Base-by-base conservation (phyloP, 257 asterid species). In the Forsythia viridissima region DNA sequence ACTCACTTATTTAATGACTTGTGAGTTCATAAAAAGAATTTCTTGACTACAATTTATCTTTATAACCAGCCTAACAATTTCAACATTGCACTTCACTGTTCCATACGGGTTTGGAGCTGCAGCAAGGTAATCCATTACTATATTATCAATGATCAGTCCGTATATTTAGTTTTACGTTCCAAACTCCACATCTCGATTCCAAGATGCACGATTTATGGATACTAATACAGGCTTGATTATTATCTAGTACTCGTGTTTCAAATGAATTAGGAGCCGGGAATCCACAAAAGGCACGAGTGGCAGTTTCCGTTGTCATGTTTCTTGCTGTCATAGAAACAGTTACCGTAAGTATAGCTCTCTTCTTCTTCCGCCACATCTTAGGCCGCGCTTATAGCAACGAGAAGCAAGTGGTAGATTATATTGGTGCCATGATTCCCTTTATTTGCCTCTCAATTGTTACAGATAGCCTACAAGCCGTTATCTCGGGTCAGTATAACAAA, bases 251-350 rank as follows among this genome's bases (percentile, higher is more conserved):
- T 42, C 85, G 87, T 52, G 89, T 88, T 77, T 91, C 97, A 20
- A 91, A 90, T 13, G 92, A 90, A 73, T 72, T 89, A 70, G 96
- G 94, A n/a, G 92, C 91, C 8, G 93, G 91, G 16, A 87, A 90
- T 66, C 81, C 93, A 41, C 76, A 76, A 37, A 84, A 41, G 34
- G 93, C 93, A 15, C 70, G 89, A 70, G 5, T 81, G 6, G 84
- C 87, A 30, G 89, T 87, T 12, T 77, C 78, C 67, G 80, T 82
- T 0, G 84, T 84, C 5, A 70, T 85, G 83, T 44, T 86, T 77
- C 85, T 91, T 16, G 88, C 84, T 6, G 76, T 76, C 41, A 39
- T 43, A 4, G 89, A 88, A 77, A 38, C 84, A 4, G 24, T 75
- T 3, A 76, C 74, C 34, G 71, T 81, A 8, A 76, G 74, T 79